Evolutionary conservation across 768 basidiomycete species (phyloP).

Genomic region (Fibroporia radiculosa): DNA sequence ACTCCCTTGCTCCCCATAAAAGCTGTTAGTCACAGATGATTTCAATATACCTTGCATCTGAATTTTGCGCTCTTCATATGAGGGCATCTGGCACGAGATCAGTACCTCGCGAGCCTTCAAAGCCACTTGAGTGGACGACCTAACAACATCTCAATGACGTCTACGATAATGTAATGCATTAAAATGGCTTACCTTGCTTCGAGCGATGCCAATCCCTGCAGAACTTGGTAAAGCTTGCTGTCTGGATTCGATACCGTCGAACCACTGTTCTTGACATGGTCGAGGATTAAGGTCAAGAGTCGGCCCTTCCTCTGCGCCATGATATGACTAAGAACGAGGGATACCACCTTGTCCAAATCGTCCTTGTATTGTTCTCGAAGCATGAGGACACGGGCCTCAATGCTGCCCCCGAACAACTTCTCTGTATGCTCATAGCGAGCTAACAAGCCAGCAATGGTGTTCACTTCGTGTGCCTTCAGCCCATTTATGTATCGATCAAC

Average conservation of each 20-base stretch:
- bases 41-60: slow-evolving; percentile 96
- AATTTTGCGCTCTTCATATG: slow-evolving; percentile 85
- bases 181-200: slow-evolving; percentile 68
- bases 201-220: slow-evolving; percentile 75
- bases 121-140: slow-evolving; percentile 86
- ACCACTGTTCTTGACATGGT: slow-evolving; percentile 79
- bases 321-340: slow-evolving; percentile 88
- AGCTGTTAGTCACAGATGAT: slow-evolving; percentile 76
- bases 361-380: slow-evolving; percentile 92
- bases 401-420: slow-evolving; percentile 87
- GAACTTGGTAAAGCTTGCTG: slow-evolving; percentile 62
- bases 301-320: slow-evolving; percentile 91
- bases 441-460: slow-evolving; percentile 69
- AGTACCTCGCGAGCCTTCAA: slow-evolving; percentile 96
- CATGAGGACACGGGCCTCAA: slow-evolving; percentile 84
- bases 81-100: slow-evolving; percentile 93
- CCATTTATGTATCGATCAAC: slow-evolving; percentile 78
- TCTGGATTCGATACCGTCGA: slow-evolving; percentile 73
- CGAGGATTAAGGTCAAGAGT: slow-evolving; percentile 77
- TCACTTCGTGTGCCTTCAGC: slow-evolving; percentile 79
- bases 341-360: slow-evolving; percentile 80
- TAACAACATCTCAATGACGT: slow-evolving; percentile 19
- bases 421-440: slow-evolving; percentile 80
- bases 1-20: slow-evolving; percentile 79
- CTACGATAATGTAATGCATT: neutral